A percentile compares a stretch with the other conserved stretches of the same genome.
These are phyloP conservation scores for Septoria linicola DNA, from an alignment of 2,329 filamentous ascomycete genomes.

Conservation along the genomic window DNA sequence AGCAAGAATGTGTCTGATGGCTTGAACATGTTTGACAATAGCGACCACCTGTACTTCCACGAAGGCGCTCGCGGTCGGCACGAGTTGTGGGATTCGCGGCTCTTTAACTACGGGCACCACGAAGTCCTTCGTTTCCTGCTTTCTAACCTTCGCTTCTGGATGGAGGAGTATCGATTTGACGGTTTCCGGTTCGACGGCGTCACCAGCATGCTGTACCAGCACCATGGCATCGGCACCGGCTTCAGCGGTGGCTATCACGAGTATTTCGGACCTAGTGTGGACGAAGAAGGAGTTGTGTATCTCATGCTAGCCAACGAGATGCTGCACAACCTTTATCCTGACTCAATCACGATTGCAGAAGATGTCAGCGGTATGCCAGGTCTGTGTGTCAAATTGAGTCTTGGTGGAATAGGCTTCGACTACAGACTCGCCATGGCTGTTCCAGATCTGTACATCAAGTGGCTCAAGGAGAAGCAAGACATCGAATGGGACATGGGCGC, in stretches of 20 bases:
- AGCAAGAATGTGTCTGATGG: slow-evolving; percentile 97
- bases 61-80: slow-evolving; percentile 79
- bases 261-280: slow-evolving; percentile 86
- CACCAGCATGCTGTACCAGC: slow-evolving; percentile 94
- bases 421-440: slow-evolving; percentile 97
- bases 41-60: slow-evolving; percentile 95
- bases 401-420: slow-evolving; percentile 94
- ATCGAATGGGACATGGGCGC: slow-evolving; percentile 86
- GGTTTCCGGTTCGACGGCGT: slow-evolving; percentile 98
- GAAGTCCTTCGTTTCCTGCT: slow-evolving; percentile 94
- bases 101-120: slow-evolving; percentile 96
- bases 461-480: slow-evolving; percentile 89
- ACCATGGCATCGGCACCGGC: slow-evolving; percentile 97
- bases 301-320: slow-evolving; percentile 96
- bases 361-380: slow-evolving; percentile 99
- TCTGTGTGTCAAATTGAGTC: slow-evolving; percentile 78
- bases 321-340: slow-evolving; percentile 85
- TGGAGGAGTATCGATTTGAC: slow-evolving; percentile 96
- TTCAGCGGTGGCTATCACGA: slow-evolving; percentile 98
- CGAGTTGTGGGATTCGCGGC: slow-evolving; percentile 90
- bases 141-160: slow-evolving; percentile 96
- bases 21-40: slow-evolving; percentile 92
- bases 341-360: slow-evolving; percentile 87
- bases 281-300: slow-evolving; percentile 92
- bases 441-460: slow-evolving; percentile 99